Conservation (phyloP, 768 basidiomycete genomes). For the Russula sp. region DNA sequence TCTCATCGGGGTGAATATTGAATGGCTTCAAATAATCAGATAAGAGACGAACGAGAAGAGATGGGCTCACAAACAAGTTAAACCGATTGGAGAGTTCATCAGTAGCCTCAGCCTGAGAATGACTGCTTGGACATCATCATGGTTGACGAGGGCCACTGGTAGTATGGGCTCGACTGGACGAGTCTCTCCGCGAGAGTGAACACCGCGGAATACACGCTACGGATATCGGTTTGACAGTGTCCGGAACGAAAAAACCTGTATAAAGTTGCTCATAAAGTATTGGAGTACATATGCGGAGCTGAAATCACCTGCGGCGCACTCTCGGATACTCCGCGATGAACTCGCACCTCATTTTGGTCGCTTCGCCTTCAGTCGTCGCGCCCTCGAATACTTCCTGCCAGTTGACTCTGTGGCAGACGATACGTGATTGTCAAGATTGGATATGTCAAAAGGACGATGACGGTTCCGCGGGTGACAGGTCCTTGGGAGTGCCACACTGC, state of each 20-base stretch:
- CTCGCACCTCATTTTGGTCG: background rate
- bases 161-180: background rate
- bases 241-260: background rate
- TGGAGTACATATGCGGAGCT: background rate
- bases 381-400: background rate
- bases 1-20: too few relatives aligned
- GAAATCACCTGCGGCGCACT: constrained; percentile 1
- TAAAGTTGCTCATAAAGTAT: background rate
- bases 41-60: background rate
- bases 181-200: background rate
- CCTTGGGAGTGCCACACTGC: too few relatives aligned
- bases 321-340: background rate
- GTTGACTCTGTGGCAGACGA: background rate
- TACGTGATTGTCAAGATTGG: background rate
- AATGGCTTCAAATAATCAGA: background rate
- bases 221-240: background rate
- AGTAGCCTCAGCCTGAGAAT: too few relatives aligned
- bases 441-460: background rate
- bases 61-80: background rate
- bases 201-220: background rate
- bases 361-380: background rate
- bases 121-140: background rate
- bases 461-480: too few relatives aligned
- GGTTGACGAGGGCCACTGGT: background rate
- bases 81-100: background rate